Percentiles rank a stretch among this genome's conserved stretches.
Evolutionary conservation across 495 filamentous ascomycete genomes (phyloP).

Genomic region (Hypoxylon lienhwacheense): DNA sequence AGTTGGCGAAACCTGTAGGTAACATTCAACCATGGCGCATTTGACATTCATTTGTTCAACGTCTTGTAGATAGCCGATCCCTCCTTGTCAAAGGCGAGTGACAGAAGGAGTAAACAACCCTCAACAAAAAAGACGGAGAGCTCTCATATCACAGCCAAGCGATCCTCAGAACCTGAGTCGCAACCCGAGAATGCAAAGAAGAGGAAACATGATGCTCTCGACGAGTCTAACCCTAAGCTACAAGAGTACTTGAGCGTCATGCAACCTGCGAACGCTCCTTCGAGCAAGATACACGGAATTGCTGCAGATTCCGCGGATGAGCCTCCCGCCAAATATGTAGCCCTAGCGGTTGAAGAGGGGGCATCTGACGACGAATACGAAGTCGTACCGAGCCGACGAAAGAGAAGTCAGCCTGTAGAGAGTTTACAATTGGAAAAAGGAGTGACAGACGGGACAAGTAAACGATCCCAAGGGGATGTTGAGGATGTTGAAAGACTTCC

Average conservation of each 20-base stretch:
- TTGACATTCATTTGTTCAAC: conserved; percentile 4
- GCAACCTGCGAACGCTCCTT: conserved; percentile 66
- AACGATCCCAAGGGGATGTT: background rate
- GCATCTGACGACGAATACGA: conserved; percentile 71
- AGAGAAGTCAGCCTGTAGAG: conserved; percentile 36
- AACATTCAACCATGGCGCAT: background rate
- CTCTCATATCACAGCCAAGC: conserved; percentile 25
- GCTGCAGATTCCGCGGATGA: conserved; percentile 54
- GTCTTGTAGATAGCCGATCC: conserved; percentile 39
- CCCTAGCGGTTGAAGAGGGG: conserved; percentile 49
- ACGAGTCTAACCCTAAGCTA: conserved; percentile 71
- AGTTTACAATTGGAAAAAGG: conserved; percentile 38
- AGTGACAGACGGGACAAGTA: background rate
- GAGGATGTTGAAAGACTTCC: conserved; percentile 16
- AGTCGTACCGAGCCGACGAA: conserved; percentile 46
- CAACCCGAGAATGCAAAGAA: conserved; percentile 43
- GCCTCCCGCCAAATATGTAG: conserved; percentile 47
- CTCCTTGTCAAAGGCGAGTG: conserved; percentile 23
- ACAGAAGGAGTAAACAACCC: conserved; percentile 28
- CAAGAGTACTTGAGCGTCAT: conserved; percentile 86
- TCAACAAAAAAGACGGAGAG: conserved; percentile 38
- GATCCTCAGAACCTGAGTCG: conserved; percentile 17
- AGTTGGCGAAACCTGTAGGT: conserved; percentile 83
- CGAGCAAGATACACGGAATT: conserved; percentile 59
- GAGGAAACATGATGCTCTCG: conserved; percentile 54